phyloP scores from a whole-genome alignment of 805 yeast genomes.

The Hanseniaspora valbyensis region DNA sequence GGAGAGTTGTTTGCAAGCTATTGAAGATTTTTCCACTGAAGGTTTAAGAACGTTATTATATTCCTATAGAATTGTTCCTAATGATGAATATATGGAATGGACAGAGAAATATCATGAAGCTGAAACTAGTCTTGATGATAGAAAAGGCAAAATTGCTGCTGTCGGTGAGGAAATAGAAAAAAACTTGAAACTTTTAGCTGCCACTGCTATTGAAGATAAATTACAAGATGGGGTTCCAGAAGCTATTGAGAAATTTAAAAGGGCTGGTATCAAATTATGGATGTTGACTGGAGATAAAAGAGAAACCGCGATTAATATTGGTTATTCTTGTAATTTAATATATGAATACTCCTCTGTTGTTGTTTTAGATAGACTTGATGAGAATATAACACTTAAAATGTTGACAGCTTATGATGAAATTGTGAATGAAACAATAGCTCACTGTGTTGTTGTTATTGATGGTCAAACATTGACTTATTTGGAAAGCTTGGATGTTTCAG shows the following conservation, averaged over 20 bases:
- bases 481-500: conserved; percentile 55
- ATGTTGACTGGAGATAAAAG: conserved; percentile 97
- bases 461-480: conserved; percentile 73
- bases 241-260: conserved; percentile 76
- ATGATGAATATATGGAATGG: conserved; percentile 56
- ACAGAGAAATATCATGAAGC: conserved; percentile 57
- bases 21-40: conserved; percentile 89
- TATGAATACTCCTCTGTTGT: conserved; percentile 87
- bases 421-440: conserved; percentile 68
- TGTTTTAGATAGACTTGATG: conserved; percentile 46
- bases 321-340: conserved; percentile 84
- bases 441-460: conserved; percentile 87
- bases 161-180: conserved; percentile 66
- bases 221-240: conserved; percentile 95
- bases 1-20: conserved; percentile 77
- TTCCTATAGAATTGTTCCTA: conserved; percentile 60
- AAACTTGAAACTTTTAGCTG: conserved; percentile 65
- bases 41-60: conserved; percentile 86
- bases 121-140: conserved; percentile 57
- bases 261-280: conserved; percentile 94
- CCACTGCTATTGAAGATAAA: conserved; percentile 95
- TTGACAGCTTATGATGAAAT: conserved; percentile 67
- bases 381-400: conserved; percentile 55
- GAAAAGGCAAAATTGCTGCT: conserved; percentile 54
- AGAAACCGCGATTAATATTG: conserved; percentile 95